Evolutionary conservation across 2,329 filamentous ascomycete species (phyloP), one percentile per base, ranked within the genome.

Genomic region (Trichoderma koningiopsis): DNA sequence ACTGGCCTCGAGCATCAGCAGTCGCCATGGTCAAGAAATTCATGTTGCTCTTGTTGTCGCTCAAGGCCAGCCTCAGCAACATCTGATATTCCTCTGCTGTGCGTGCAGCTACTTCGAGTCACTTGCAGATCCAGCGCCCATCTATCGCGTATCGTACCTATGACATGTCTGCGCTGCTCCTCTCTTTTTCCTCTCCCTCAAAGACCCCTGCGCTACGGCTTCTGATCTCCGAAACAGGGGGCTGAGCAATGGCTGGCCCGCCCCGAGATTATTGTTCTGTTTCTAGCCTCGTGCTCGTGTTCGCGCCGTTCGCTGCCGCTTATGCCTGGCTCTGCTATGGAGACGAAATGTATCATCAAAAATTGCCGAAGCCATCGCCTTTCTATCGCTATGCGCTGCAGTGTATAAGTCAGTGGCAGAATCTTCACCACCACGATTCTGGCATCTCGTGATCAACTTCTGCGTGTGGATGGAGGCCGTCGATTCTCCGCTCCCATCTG

Each of bases 191-290:
- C 33, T 11, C 19, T 19, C 16, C 3, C 33, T 35, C 33, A 35
- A 14, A 35, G 24, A 33, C 29, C 55, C 62, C 62, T 43, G 40
- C 40, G 19, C 53, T 57, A 37, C 53, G 16, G 35, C 62, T 47
- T 66, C 62, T 66, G 62, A 66, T 66, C 62, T 47, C 62, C 62
- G 62, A 66, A 66, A 66, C 62, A 66, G 52, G 62, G 55, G 53
- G 61, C 61, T 64, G 31, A 64, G 61, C 47, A 64, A 29, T 40
- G n/a, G 37, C 37, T 55, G 52, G 27, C 29, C 62, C 52, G 35
- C 57, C 57, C 62, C 47, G 31, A 64, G 19, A 49, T 24, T 49
- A 49, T 49, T 43, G 40, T 37, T 64, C 62, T 58, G 24, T 11
- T 56, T 65, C 52, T 65, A 57, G 62, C 53, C 53, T 58, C 62